Base-by-base conservation (phyloP, 768 basidiomycete species). In the Jaapia argillacea region DNA sequence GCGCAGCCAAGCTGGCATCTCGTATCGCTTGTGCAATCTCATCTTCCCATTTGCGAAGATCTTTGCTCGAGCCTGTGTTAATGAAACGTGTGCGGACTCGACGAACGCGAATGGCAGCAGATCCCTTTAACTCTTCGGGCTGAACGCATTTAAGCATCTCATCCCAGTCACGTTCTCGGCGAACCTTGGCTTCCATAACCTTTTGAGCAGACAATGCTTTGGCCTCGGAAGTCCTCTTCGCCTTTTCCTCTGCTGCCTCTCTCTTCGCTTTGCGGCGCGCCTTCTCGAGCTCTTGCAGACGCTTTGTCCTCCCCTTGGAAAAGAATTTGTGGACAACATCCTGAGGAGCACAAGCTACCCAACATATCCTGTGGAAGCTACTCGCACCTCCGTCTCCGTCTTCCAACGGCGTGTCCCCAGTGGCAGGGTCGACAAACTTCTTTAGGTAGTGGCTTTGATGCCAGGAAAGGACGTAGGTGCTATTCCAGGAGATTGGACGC, bases 131-230 rank as follows among this genome's bases (percentile, higher is more conserved):
- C 5, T 73, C 62, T 1, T 61, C 70, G 3, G 80, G 72, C 61
- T 84, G 74, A 33, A 83, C 59, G 14, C 62, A 65, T 26, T 52
- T 47, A 5, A 91, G 58, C 41, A 90, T 60, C 3, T 54, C 60
- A 2, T 72, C 69, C 86, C 86, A 91, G 45, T 78, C 79, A 25
- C 61, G 63, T 56, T 84, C 80, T 46, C 81, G 70, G 44, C 74
- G 69, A 6, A 56, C 54, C 35, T 69, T 71, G 0, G 78, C 76
- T 45, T 81, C 79, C 20, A 77, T 75, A 3, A 77, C 81, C 59
- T 81, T 88, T 55, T 68, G 70, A 2, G 68, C 78, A 3, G 86
- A 60, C 3, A 69, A 62, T 2, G 70, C 68, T 50, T 75, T 75
- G 16, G 67, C 68, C 45, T 75, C 71, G 4, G 63, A 61, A 12